These are phyloP conservation scores for Diaporthe vaccinii DNA, from an alignment of 2,329 filamentous ascomycete species.

Conservation along the genomic window DNA sequence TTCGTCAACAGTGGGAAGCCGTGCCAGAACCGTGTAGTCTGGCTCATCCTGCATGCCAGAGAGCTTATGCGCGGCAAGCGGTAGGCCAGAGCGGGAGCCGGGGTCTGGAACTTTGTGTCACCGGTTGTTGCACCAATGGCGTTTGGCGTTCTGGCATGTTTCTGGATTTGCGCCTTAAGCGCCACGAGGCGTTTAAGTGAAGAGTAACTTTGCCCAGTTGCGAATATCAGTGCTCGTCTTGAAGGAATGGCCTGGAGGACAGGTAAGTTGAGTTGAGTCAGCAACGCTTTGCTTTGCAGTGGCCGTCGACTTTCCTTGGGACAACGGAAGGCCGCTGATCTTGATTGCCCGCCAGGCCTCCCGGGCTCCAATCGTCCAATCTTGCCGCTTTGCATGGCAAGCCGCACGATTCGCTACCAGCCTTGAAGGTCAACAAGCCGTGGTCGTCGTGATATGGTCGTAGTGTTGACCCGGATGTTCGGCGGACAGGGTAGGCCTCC, in stretches of 20 bases:
- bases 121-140: conserved; percentile 24
- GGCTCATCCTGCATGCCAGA: conserved; percentile 16
- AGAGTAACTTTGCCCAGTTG: not conserved
- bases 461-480: not conserved
- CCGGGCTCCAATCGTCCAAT: not conserved
- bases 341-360: conserved; percentile 10
- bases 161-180: conserved; percentile 39
- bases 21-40: not conserved
- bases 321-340: not conserved
- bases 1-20: not conserved
- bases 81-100: conserved; percentile 36
- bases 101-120: conserved; percentile 35
- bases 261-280: not conserved
- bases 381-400: not conserved
- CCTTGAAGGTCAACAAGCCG: not conserved
- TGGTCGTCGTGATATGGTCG: not conserved
- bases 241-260: not conserved
- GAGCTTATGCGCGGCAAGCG: conserved; percentile 32
- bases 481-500: not conserved
- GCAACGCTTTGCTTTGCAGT: not conserved
- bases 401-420: not conserved
- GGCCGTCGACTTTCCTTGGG: too few relatives aligned
- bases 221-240: conserved; percentile 1
- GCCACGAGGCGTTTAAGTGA: conserved; percentile 28
- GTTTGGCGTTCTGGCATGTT: conserved; percentile 32